A percentile compares a stretch with the other conserved stretches of the same genome.
Conservation (phyloP, 495 filamentous ascomycete genomes). For the Staphylotrichum tortipilum region DNA sequence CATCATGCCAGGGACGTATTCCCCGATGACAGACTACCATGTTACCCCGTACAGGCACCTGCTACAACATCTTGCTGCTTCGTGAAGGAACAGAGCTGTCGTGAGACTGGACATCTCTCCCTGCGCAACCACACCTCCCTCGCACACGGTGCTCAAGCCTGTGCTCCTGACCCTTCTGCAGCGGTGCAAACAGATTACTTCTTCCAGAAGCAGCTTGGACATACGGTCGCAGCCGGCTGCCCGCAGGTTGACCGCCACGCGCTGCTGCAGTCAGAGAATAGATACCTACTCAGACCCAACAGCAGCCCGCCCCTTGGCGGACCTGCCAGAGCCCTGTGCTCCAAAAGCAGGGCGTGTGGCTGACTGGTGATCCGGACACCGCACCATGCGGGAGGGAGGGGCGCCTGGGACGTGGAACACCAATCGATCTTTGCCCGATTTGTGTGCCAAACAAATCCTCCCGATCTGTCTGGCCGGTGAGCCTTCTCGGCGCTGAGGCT, state of each 20-base stretch:
- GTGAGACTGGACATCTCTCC: neutral
- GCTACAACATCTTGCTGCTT: too few relatives aligned
- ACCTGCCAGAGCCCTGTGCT: constrained; percentile 8
- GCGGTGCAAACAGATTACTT: neutral
- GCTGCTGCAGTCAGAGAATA: constrained; percentile 7
- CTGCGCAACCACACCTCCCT: neutral
- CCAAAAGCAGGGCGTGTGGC: constrained; percentile 15
- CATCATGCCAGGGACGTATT: too few relatives aligned
- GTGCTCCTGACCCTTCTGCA: neutral
- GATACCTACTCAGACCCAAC: too few relatives aligned
- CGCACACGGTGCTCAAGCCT: neutral
- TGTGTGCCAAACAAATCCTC: constrained; percentile 10
- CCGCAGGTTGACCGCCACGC: constrained; percentile 14
- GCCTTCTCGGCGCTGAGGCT: constrained; percentile 12
- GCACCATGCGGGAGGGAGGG: constrained; percentile 5
- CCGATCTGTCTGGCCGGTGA: constrained; percentile 14
- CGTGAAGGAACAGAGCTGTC: too few relatives aligned
- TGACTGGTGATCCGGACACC: constrained; percentile 3
- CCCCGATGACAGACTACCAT: too few relatives aligned
- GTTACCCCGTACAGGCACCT: too few relatives aligned
- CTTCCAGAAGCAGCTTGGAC: neutral
- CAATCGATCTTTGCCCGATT: constrained; percentile 21
- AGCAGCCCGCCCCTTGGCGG: neutral
- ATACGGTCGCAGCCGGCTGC: neutral
- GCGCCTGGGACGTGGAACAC: constrained; percentile 4